Conservation (phyloP, 192 early-diverging fungal genomes). For the Coemansia sp. region DNA sequence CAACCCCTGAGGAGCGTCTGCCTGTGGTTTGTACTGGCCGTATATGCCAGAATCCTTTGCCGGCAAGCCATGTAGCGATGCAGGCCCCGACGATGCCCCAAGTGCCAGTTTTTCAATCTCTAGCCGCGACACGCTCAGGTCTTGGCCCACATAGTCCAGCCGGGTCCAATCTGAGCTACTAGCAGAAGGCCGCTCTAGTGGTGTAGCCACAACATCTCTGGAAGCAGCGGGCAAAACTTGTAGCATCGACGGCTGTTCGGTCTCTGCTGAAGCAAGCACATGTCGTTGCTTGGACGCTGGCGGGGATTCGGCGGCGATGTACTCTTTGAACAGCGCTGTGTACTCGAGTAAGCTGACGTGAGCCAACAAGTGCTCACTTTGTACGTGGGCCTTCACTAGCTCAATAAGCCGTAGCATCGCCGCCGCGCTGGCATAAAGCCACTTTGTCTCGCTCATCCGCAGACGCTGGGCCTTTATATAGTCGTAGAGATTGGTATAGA, state of each 20-base stretch:
- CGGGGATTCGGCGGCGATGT: not conserved
- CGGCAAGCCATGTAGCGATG: not conserved
- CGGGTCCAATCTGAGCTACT: not conserved
- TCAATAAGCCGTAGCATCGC: constrained; percentile 34
- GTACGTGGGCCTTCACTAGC: not conserved
- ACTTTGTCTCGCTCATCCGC: constrained; percentile 38
- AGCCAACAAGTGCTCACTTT: constrained; percentile 13
- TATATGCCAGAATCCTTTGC: not conserved
- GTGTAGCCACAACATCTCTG: not conserved
- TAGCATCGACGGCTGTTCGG: not conserved
- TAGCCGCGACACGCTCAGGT: not conserved
- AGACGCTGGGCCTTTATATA: constrained; percentile 39
- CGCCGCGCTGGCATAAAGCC: constrained; percentile 51
- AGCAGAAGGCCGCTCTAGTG: not conserved
- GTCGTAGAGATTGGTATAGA: constrained; percentile 39
- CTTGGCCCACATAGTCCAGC: constrained; percentile 4
- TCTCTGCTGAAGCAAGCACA: not conserved
- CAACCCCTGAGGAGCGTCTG: constrained; percentile 9
- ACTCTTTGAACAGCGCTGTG: constrained; percentile 4
- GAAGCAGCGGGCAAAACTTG: not conserved
- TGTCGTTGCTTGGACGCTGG: not conserved
- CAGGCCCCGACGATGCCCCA: not conserved
- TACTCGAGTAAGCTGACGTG: constrained; percentile 20
- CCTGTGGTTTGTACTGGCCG: constrained; percentile 9
- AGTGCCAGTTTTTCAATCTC: not conserved